These are phyloP conservation scores for Gastrolobium villosum DNA, from an alignment of 306 rosid genomes.

Conservation along the genomic window DNA sequence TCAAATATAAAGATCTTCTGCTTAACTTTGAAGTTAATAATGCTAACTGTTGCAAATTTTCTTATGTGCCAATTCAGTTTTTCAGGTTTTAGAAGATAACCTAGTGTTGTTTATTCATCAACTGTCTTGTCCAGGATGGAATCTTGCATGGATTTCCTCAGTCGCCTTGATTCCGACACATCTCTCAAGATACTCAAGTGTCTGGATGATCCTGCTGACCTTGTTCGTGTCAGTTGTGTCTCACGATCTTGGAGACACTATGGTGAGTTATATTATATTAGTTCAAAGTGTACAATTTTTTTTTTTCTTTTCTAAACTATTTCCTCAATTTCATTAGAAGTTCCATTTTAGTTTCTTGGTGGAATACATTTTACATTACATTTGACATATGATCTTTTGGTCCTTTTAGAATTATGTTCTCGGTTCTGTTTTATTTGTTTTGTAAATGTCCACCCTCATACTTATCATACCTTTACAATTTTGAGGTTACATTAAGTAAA, in stretches of 20 bases:
- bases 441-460: slow-evolving; percentile 1
- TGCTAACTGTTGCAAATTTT: slow-evolving; percentile 35
- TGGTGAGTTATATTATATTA: slow-evolving; percentile 66
- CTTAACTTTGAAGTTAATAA: slow-evolving; percentile 27
- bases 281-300: not conserved
- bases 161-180: slow-evolving; percentile 63
- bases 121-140: slow-evolving; percentile 53
- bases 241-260: slow-evolving; percentile 70
- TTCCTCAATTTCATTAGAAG: slow-evolving; percentile 20
- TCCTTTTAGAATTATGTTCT: slow-evolving; percentile 26
- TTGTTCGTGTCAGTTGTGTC: slow-evolving; percentile 64
- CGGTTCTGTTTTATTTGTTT: slow-evolving; percentile 8
- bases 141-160: slow-evolving; percentile 59
- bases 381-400: slow-evolving; percentile 26
- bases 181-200: slow-evolving; percentile 58
- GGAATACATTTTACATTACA: slow-evolving; percentile 18
- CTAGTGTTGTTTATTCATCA: slow-evolving; percentile 38
- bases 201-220: slow-evolving; percentile 78
- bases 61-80: slow-evolving; percentile 53
- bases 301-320: not conserved
- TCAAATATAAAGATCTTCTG: not conserved
- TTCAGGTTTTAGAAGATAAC: slow-evolving; percentile 49
- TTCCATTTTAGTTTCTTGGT: slow-evolving; percentile 6
- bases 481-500: slow-evolving; percentile 15
- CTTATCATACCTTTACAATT: slow-evolving; percentile 9